Conservation (phyloP, 768 basidiomycete species). For the Termitomyces sp. region DNA sequence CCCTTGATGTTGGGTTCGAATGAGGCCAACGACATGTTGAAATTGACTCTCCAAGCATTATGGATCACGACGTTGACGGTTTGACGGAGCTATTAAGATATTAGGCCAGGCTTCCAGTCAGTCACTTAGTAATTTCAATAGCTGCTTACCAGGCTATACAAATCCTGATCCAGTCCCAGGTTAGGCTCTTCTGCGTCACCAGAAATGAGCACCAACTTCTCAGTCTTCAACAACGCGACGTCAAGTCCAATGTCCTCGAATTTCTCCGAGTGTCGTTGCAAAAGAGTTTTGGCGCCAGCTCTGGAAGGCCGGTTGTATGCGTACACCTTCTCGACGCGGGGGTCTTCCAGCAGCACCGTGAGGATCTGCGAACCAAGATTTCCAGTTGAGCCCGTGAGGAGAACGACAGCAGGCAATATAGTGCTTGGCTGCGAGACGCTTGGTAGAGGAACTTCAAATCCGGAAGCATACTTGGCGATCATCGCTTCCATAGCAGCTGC, state of each 20-base stretch:
- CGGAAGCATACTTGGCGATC: constrained; percentile 30
- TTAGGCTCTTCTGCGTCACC: constrained; percentile 13
- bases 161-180: constrained; percentile 12
- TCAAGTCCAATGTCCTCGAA: constrained; percentile 20
- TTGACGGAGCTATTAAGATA: constrained; percentile 18
- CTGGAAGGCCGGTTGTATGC: constrained; percentile 25
- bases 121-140: background rate
- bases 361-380: constrained; percentile 23
- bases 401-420: background rate
- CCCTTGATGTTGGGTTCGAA: constrained; percentile 34
- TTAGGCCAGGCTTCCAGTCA: background rate
- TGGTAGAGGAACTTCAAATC: constrained; percentile 12
- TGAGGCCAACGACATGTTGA: constrained; percentile 34
- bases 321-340: constrained; percentile 36
- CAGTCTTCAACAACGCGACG: constrained; percentile 2
- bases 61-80: constrained; percentile 28
- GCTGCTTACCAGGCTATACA: constrained; percentile 4
- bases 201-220: constrained; percentile 16
- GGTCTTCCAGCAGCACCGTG: constrained; percentile 20
- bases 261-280: constrained; percentile 12
- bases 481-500: constrained; percentile 26
- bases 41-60: constrained; percentile 39
- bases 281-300: background rate
- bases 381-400: constrained; percentile 27
- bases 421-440: background rate